phyloP scores from a whole-genome alignment of 2,329 filamentous ascomycete genomes.

The Rachicladosporium sp. region DNA sequence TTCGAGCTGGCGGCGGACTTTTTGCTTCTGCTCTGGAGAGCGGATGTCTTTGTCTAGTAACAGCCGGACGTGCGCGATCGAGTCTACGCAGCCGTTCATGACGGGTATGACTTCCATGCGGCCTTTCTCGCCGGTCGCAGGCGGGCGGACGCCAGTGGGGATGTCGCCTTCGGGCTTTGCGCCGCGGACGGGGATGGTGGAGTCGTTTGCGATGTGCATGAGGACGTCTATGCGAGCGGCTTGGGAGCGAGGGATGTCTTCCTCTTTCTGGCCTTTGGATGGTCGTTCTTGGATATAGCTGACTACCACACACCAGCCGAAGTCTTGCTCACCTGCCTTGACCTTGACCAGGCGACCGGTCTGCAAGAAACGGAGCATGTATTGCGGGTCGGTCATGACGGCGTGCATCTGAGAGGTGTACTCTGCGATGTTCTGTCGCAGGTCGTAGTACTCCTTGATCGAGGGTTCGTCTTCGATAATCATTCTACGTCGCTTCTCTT shows the following conservation, averaged over 20 bases:
- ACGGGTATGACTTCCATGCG: constrained; percentile 78
- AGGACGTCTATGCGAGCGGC: constrained; percentile 74
- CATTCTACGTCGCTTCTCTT: constrained; percentile 60
- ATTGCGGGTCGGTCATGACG: constrained; percentile 83
- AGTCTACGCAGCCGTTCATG: constrained; percentile 71
- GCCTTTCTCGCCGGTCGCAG: constrained; percentile 49
- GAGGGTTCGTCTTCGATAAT: constrained; percentile 74
- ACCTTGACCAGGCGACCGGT: constrained; percentile 76
- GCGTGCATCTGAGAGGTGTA: constrained; percentile 82
- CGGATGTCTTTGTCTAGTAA: constrained; percentile 70
- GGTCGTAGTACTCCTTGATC: constrained; percentile 87
- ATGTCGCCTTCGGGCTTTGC: constrained; percentile 38
- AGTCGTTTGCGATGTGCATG: constrained; percentile 48
- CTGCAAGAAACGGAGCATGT: constrained; percentile 75
- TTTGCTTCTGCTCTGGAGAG: constrained; percentile 54
- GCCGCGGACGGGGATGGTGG: constrained; percentile 30
- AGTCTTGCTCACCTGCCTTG: constrained; percentile 67
- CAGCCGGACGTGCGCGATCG: constrained; percentile 71
- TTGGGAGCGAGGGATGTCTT: constrained; percentile 62
- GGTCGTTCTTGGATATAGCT: constrained; percentile 52
- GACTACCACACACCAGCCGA: constrained; percentile 87
- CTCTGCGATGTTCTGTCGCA: constrained; percentile 69
- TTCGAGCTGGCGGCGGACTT: constrained; percentile 52
- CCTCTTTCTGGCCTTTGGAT: constrained; percentile 51
- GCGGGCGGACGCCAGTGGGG: constrained; percentile 48